Conservation (phyloP, 2,329 filamentous ascomycete species). For the Xylariales sp. region DNA sequence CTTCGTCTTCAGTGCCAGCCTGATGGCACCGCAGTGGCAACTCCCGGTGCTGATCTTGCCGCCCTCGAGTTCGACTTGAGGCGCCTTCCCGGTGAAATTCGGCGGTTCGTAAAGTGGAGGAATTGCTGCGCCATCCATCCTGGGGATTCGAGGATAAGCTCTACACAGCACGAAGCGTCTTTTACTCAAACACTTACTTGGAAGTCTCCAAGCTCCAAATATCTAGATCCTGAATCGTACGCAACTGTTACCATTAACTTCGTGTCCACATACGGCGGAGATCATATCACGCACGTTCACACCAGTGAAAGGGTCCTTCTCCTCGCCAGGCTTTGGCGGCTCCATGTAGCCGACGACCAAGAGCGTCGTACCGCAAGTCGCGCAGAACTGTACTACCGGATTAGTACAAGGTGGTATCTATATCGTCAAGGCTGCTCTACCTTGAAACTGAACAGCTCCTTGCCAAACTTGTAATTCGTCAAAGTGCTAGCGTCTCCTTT, state of each 20-base stretch:
- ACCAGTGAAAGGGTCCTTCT: conserved; percentile 24
- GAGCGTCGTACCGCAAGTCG: conserved; percentile 43
- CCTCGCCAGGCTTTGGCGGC: conserved; percentile 21
- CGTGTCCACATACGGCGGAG: background rate
- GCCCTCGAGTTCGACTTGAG: conserved; percentile 30
- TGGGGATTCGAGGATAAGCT: conserved; percentile 12
- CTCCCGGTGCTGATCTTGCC: conserved; percentile 42
- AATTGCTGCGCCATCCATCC: conserved; percentile 33
- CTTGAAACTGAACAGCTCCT: conserved; percentile 35
- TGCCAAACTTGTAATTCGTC: conserved; percentile 39
- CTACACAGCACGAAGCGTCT: background rate
- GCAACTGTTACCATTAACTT: conserved; percentile 26
- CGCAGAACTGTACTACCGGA: conserved; percentile 41
- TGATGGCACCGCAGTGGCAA: conserved; percentile 50
- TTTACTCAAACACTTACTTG: conserved; percentile 25
- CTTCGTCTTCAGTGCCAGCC: conserved; percentile 36
- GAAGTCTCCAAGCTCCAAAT: conserved; percentile 33
- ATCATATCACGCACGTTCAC: conserved; percentile 37
- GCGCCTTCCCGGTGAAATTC: conserved; percentile 36
- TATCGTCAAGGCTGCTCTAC: conserved; percentile 17
- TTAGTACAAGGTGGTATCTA: background rate
- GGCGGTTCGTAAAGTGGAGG: conserved; percentile 30
- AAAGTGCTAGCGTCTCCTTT: conserved; percentile 39
- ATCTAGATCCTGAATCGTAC: conserved; percentile 39
- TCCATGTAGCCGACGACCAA: conserved; percentile 21